These are phyloP conservation scores for Holtermanniella nyarrowii DNA, from an alignment of 768 basidiomycete genomes.

Conservation along the genomic window DNA sequence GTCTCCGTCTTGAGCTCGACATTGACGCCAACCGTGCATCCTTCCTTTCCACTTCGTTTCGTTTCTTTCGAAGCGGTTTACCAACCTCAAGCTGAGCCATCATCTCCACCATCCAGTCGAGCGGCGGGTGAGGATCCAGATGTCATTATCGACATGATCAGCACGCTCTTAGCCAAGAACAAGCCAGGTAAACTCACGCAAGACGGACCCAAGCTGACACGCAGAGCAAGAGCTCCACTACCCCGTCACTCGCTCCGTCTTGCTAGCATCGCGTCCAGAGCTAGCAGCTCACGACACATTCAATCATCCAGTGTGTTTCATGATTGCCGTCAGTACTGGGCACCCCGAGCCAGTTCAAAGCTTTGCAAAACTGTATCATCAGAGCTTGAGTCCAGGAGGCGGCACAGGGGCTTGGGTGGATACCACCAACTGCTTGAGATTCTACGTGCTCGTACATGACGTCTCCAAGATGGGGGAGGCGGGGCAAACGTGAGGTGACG, in stretches of 20 bases:
- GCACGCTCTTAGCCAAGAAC: conserved; percentile 25
- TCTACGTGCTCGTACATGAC: conserved; percentile 40
- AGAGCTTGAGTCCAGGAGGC: conserved; percentile 10
- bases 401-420: conserved; percentile 33
- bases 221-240: conserved; percentile 36
- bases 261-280: conserved; percentile 32
- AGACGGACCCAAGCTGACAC: background rate
- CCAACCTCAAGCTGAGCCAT: conserved; percentile 7
- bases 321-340: conserved; percentile 35
- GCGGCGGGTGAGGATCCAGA: conserved; percentile 17
- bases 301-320: conserved; percentile 36
- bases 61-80: conserved; percentile 26
- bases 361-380: conserved; percentile 23
- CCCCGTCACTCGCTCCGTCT: conserved; percentile 27
- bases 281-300: conserved; percentile 35
- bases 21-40: conserved; percentile 35
- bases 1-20: conserved; percentile 36
- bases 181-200: conserved; percentile 21
- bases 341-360: conserved; percentile 31
- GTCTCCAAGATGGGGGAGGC: conserved; percentile 22
- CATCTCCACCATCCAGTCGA: background rate
- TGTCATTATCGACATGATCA: conserved; percentile 31
- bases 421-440: conserved; percentile 22
- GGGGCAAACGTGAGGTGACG: conserved; percentile 19
- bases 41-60: conserved; percentile 37